Evolutionary conservation across 108 stramenopile genomes (phyloP), one percentile per base, ranked within the genome.

Genomic region (Cylindrotheca fusiformis): DNA sequence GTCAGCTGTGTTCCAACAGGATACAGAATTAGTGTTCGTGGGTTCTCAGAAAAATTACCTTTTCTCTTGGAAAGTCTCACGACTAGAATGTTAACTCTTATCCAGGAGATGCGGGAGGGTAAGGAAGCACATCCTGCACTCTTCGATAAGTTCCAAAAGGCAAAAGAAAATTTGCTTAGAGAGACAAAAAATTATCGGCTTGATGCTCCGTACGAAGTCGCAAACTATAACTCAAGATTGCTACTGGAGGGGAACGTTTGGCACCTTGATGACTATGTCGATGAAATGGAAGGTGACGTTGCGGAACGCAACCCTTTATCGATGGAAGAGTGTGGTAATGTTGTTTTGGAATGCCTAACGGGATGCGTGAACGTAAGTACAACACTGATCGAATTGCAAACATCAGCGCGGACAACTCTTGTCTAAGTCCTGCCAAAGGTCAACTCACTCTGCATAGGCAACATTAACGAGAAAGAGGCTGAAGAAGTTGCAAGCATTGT

Each of bases 151-250:
- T 94, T 89, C 50, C 53, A 72, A 29, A 87, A 81, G 52, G 85
- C 89, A 17, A 75, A 79, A 23, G 84, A 89, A 18, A 81, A 76
- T 58, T 60, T 94, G n/a, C 70, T 88, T 45, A 73, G 87, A 24
- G 88, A 91, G 60, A 94, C 93, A 14, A 87, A 90, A 80, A 94
- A 94, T 54, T 79, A 83, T 60, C 79, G 87, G 4, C 70, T 85
- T 22, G 90, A 91, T 53, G 65, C 80, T 44, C 93, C 93, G 17
- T 84, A 90, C 58, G 90, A 94, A 60, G 87, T 89, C 22, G 88
- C 83, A 0, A 82, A 68, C 57, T 91, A 94, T 79, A 89, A 89
- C 65, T 80, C 86, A 4, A 69, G 90, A 61, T 60, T 86, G 50
- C 55, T 91, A 20, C 60, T 82, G 48, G 93, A 94, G 61, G 72